These are phyloP conservation scores for Trebouxia sp. DNA, from an alignment of 139 green algal species.

Conservation along the genomic window DNA sequence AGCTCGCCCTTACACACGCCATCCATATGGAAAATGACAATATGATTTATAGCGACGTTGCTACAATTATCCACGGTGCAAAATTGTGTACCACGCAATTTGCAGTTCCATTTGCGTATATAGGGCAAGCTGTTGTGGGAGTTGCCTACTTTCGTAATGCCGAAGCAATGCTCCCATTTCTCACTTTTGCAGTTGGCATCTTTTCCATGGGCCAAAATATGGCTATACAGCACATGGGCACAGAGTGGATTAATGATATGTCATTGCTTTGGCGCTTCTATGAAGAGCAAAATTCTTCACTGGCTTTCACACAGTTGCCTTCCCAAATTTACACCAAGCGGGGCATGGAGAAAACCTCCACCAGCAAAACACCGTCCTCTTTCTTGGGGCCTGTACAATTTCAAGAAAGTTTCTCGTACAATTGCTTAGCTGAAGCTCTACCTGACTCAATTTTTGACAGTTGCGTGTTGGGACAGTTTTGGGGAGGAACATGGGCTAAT, in stretches of 20 bases:
- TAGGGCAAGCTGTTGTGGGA: neutral
- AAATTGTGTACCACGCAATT: neutral
- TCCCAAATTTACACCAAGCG: neutral
- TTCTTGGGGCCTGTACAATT: neutral
- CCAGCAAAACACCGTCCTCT: neutral
- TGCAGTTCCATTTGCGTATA: neutral
- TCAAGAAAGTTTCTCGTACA: neutral
- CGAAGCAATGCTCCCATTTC: neutral
- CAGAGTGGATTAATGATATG: neutral
- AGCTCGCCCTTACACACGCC: neutral
- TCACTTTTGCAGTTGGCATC: neutral
- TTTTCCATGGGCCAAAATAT: neutral
- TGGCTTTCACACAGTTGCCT: neutral
- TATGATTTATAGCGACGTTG: neutral
- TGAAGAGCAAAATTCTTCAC: neutral
- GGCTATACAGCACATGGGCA: neutral
- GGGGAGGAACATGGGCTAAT: neutral
- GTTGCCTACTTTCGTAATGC: neutral
- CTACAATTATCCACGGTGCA: neutral
- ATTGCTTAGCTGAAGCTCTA: slow-evolving; percentile 2
- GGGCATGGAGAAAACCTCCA: neutral
- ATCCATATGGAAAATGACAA: neutral
- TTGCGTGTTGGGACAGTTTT: neutral
- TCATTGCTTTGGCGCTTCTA: neutral
- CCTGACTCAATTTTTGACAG: neutral